Base-by-base conservation (phyloP, 768 basidiomycete species). In the Hydnomerulius pinastri region DNA sequence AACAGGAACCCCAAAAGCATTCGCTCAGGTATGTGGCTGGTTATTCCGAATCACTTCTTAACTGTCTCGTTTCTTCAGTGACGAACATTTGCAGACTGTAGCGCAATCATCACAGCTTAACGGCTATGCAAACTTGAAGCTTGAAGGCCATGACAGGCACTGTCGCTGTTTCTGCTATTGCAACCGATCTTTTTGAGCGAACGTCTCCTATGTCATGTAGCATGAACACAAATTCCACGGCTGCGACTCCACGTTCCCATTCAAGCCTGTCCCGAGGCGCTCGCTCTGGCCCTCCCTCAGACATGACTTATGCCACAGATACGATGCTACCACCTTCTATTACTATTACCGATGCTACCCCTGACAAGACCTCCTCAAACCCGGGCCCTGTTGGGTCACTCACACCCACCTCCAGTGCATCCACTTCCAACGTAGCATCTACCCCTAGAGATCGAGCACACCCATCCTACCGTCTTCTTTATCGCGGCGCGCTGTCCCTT, bases 401-500 rank as follows among this genome's bases (percentile, higher is more conserved):
- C 4, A 60, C 47, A 5, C 48, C 54, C 12, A 43, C 55, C 20
- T n/a, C 27, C 13, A 23, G 10, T 29, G 24, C 37, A 0, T 46
- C 25, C n/a, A 6, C 25, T 4, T 37, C 58, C 6, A 21, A 46
- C 10, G 51, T 50, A 0, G 41, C 53, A 10, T 40, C 30, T 3
- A 42, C 40, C 38, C 43, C 52, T 2, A 20, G 30, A n/a, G 61
- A 54, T 12, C 15, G 25, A 7, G 20, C 24, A 17, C 52, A 61
- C 32, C 36, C 42, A 2, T 43, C 36, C 6, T 62, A 62, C 55
- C 85, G 89, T 33, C 76, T 89, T 0, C 77, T 91, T 21, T 91
- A 89, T 60, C 83, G 89, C 43, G 89, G 89, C 7, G 79, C 87
- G 1, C 73, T 91, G 8, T 83, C 86, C 2, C 65, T 90, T 0